These are phyloP conservation scores for Sarcocystis neurona DNA, from an alignment of 169 alveolate species.

Conservation along the genomic window DNA sequence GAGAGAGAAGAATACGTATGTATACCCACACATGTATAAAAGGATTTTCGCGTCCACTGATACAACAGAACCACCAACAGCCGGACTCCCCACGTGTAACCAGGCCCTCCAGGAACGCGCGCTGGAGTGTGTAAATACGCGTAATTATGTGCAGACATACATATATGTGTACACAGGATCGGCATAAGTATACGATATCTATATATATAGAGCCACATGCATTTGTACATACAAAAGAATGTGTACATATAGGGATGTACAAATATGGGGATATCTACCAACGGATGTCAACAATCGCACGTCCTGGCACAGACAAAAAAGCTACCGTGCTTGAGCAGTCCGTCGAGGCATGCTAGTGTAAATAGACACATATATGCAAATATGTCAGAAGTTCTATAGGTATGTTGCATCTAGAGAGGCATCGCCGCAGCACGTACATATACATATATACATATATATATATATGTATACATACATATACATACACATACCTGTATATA, in stretches of 20 bases:
- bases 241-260: not conserved
- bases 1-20: too few species aligned
- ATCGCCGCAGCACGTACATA: not conserved
- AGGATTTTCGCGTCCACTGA: not conserved
- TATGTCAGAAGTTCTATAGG: not conserved
- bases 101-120: not conserved
- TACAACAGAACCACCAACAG: not conserved
- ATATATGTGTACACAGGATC: not conserved
- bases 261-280: not conserved
- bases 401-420: not conserved
- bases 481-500: not conserved
- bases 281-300: not conserved
- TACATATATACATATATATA: conserved; percentile 2
- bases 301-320: not conserved
- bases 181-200: not conserved
- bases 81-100: not conserved
- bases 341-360: not conserved
- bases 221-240: not conserved
- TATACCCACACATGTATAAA: too few species aligned
- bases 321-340: not conserved
- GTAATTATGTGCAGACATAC: not conserved
- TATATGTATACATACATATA: not conserved
- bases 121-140: conserved; percentile 16
- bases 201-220: not conserved
- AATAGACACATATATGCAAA: not conserved